Conservation (phyloP, 129 eudicot genomes). For the Calendula officinalis region DNA sequence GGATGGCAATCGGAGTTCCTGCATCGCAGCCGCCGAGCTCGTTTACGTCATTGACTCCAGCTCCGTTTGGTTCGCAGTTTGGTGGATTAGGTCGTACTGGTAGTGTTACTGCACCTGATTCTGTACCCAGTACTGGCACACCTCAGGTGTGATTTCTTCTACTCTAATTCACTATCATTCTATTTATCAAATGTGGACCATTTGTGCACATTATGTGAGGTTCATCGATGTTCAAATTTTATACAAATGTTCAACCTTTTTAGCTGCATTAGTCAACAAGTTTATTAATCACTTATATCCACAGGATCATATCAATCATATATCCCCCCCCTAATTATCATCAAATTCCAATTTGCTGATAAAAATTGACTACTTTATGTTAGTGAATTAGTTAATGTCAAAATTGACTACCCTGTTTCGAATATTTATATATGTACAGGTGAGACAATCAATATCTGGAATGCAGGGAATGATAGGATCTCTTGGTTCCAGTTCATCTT, state of each 20-base stretch:
- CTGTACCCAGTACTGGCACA: conserved; percentile 17
- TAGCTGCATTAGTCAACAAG: background rate
- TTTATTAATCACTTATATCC: background rate
- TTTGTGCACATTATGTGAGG: background rate
- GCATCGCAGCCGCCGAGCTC: conserved; percentile 57
- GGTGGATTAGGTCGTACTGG: conserved; percentile 30
- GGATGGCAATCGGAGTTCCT: conserved; percentile 78
- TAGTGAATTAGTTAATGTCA: background rate
- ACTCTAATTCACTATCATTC: background rate
- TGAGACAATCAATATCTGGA: conserved; percentile 57
- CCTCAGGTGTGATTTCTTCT: background rate
- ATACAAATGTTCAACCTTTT: too few relatives aligned
- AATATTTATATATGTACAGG: conserved; percentile 17
- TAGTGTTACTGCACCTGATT: conserved; percentile 28
- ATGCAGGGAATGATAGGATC: conserved; percentile 65
- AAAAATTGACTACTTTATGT: background rate
- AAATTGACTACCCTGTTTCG: background rate
- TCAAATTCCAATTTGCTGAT: background rate
- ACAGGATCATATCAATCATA: background rate
- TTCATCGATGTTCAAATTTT: too few relatives aligned
- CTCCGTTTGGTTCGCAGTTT: conserved; percentile 40
- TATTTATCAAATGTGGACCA: background rate
- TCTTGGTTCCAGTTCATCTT: too few relatives aligned
- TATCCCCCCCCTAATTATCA: too few relatives aligned
- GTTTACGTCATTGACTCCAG: conserved; percentile 32